A percentile compares a stretch with the other conserved stretches of the same genome.
These are phyloP conservation scores for Sugiyamaella xylanicola DNA, from an alignment of 1,139 yeast genomes.

Conservation along the genomic window DNA sequence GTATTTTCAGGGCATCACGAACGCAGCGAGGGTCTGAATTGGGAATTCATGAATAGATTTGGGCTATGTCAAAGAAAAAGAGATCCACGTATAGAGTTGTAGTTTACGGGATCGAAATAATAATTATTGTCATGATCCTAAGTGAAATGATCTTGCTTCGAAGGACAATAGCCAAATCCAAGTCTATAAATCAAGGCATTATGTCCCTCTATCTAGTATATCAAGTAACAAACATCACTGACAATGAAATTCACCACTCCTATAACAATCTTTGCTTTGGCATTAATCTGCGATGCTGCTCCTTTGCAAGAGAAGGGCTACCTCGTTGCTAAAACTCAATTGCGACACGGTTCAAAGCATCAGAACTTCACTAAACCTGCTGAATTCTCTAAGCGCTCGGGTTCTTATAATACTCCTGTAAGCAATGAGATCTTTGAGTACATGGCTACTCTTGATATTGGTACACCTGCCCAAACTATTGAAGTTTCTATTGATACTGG, in stretches of 20 bases:
- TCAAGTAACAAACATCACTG: no score
- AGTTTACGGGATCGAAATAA: no score
- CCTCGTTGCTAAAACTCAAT: not conserved
- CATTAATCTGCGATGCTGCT: not conserved
- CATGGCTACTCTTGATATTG: conserved; percentile 45
- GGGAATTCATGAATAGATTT: no score
- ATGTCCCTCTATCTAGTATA: no score
- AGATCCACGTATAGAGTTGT: no score
- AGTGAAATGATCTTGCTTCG: no score
- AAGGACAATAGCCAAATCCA: no score
- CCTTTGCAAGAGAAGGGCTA: not conserved
- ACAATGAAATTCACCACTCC: not conserved
- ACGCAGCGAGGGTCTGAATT: no score
- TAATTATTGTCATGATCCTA: no score
- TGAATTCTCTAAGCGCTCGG: not conserved
- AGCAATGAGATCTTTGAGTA: not conserved
- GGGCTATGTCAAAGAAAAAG: no score
- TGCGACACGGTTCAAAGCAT: not conserved
- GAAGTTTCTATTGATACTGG: conserved; percentile 65
- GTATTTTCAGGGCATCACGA: no score
- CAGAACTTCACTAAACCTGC: not conserved
- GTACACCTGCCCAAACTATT: conserved; percentile 57
- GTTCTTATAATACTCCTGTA: not conserved
- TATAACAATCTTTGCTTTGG: not conserved
- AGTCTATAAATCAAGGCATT: no score